Conservation (phyloP, 371 early-diverging fungal genomes). For the Thermomucor indicae-seudaticae region DNA sequence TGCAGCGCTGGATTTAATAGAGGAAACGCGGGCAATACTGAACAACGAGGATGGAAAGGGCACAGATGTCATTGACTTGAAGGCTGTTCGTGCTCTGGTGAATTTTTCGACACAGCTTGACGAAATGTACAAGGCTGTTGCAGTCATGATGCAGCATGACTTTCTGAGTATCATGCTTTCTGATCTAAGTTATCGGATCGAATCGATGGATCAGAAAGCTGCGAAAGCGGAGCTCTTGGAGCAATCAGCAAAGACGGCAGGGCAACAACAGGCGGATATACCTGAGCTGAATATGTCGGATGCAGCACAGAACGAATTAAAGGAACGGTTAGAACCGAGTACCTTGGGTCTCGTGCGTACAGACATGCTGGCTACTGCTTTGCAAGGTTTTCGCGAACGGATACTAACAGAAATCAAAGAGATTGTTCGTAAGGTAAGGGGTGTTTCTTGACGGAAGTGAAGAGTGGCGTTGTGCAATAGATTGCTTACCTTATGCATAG, state of each 20-base stretch:
- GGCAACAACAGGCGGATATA: not conserved
- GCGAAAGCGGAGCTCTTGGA: constrained; percentile 3
- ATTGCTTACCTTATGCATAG: too few relatives aligned
- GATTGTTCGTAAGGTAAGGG: constrained; percentile 71
- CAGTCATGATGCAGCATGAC: constrained; percentile 71
- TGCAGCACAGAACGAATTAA: constrained; percentile 45
- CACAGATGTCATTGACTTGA: constrained; percentile 42
- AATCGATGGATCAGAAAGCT: constrained; percentile 22
- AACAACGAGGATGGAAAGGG: constrained; percentile 26
- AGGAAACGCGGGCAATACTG: constrained; percentile 61
- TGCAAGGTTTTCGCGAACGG: constrained; percentile 71
- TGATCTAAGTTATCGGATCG: constrained; percentile 49
- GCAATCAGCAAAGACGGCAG: not conserved
- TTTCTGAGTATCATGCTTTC: constrained; percentile 56
- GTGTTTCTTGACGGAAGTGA: too few relatives aligned
- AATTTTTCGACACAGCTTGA: constrained; percentile 62
- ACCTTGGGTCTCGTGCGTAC: constrained; percentile 74
- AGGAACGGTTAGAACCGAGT: constrained; percentile 60
- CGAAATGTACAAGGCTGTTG: constrained; percentile 65
- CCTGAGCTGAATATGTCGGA: too few relatives aligned
- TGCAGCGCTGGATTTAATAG: constrained; percentile 82
- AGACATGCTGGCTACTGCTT: constrained; percentile 56
- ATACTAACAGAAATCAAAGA: constrained; percentile 71
- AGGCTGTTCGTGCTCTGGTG: constrained; percentile 53
- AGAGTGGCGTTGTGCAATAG: too few relatives aligned